phyloP scores from a whole-genome alignment of 2,329 filamentous ascomycete genomes.

The Mycosphaerella sp. region DNA sequence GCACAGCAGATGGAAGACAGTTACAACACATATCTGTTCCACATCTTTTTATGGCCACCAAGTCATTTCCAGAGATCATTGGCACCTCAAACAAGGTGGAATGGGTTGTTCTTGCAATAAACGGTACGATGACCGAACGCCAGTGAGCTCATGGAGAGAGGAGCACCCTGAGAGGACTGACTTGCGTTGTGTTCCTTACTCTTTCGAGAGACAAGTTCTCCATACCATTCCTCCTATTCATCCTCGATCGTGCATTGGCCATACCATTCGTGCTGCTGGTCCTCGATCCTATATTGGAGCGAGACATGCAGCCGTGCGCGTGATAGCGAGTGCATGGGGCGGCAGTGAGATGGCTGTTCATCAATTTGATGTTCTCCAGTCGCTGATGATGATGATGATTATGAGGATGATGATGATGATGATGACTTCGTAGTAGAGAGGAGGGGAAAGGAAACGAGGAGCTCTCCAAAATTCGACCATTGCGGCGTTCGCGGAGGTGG shows the following conservation, averaged over 20 bases:
- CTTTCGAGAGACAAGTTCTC: not conserved
- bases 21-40: slow-evolving; percentile 19
- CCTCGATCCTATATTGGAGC: no score
- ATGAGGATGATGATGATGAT: not conserved
- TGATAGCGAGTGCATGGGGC: not conserved
- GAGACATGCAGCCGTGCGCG: not conserved
- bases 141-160: slow-evolving; percentile 24
- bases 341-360: not conserved
- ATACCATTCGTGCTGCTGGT: no score
- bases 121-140: slow-evolving; percentile 19
- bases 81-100: slow-evolving; percentile 32
- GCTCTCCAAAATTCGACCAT: not conserved
- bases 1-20: not conserved
- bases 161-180: slow-evolving; percentile 34
- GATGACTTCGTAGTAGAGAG: not conserved
- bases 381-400: not conserved
- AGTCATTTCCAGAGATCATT: slow-evolving; percentile 26
- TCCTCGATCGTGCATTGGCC: no score
- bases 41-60: slow-evolving; percentile 30
- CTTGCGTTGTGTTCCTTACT: slow-evolving; percentile 24
- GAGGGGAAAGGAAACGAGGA: not conserved
- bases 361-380: not conserved
- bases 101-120: slow-evolving; percentile 29
- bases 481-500: not conserved
- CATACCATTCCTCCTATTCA: no score